Evolutionary conservation across 352 stramenopile species (phyloP), one percentile per base, ranked within the genome.

Genomic region (Globisporangium cystogenes): DNA sequence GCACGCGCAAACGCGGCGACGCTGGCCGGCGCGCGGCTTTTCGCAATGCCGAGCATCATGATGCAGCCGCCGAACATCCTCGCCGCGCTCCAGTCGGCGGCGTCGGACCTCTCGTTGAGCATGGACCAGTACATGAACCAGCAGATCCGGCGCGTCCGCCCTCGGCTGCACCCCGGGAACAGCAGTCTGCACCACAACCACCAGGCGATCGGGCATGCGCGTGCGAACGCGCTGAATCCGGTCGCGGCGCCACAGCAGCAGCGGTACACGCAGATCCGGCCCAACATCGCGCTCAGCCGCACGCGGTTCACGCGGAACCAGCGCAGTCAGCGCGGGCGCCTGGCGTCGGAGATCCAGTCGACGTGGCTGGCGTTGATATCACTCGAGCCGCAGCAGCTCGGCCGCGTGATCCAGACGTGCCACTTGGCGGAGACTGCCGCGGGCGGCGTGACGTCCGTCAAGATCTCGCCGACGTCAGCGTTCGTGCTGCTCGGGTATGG

Each of bases 361-460:
- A 94, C 83, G 7, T 94, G 83, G 83, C 58, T 94, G 11, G 82
- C 83, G 20, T 63, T 94, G 18, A 87, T 95, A 52, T 95, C 84
- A 21, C 54, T 95, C 7, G 82, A 89, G 31, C 73, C 81, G 24
- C 73, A 93, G 48, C 72, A 90, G 46, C 68, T 94, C 20, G 83
- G 86, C 12, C 68, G 64, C 20, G 76, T 96, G 15, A 70, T 96
- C 36, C 83, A 96, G 60, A 93, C 86, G 23, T 88, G 79, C 41
- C 73, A 91, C 48, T 67, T 96, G 40, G 70, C 83, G 6, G 78
- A 92, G 59, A 91, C 80, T 7, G 72, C 80, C 10, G 86, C 86
- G 15, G 81, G 84, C 23, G 86, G 86, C 10, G 84, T 96, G 31
- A 96, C 87, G 1, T 96, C 86, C 0, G 84, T 95, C 47, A 96